These are phyloP conservation scores for Quillaja saponaria DNA, from an alignment of 306 rosid genomes.

Conservation along the genomic window DNA sequence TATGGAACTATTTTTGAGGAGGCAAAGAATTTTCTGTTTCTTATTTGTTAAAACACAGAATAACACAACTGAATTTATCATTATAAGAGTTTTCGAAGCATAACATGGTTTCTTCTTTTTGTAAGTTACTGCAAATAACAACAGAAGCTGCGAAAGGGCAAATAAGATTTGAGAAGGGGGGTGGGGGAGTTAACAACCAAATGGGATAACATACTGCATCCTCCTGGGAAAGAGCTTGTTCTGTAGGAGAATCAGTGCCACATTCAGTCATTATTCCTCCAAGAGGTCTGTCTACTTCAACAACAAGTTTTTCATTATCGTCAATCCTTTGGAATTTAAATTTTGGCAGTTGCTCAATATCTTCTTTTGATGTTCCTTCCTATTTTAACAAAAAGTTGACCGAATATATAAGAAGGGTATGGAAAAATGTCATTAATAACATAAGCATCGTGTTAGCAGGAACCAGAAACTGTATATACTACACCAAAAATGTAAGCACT, in stretches of 20 bases:
- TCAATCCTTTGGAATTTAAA: slow-evolving; percentile 65
- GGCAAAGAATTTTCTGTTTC: not conserved
- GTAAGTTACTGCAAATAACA: slow-evolving; percentile 7
- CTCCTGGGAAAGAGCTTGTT: slow-evolving; percentile 70
- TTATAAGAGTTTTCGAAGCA: slow-evolving; percentile 19
- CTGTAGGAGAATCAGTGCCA: slow-evolving; percentile 63
- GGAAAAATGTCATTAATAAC: not conserved
- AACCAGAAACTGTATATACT: too few species aligned
- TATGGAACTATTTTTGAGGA: slow-evolving; percentile 8
- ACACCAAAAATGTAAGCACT: not conserved
- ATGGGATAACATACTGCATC: slow-evolving; percentile 63
- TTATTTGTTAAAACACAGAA: slow-evolving; percentile 8
- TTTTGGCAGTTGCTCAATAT: slow-evolving; percentile 75
- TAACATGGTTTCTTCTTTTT: slow-evolving; percentile 17
- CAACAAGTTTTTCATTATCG: slow-evolving; percentile 49
- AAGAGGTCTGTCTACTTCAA: slow-evolving; percentile 50
- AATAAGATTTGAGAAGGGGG: slow-evolving; percentile 5
- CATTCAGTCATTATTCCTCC: slow-evolving; percentile 93
- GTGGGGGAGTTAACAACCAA: not conserved
- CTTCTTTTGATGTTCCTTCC: slow-evolving; percentile 99
- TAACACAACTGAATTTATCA: not conserved
- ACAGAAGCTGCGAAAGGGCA: slow-evolving; percentile 14
- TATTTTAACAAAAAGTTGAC: slow-evolving; percentile 40
- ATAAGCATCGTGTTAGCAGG: not conserved
- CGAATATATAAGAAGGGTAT: not conserved